Conservation (phyloP, 768 basidiomycete species). For the Tricholoma sp. region DNA sequence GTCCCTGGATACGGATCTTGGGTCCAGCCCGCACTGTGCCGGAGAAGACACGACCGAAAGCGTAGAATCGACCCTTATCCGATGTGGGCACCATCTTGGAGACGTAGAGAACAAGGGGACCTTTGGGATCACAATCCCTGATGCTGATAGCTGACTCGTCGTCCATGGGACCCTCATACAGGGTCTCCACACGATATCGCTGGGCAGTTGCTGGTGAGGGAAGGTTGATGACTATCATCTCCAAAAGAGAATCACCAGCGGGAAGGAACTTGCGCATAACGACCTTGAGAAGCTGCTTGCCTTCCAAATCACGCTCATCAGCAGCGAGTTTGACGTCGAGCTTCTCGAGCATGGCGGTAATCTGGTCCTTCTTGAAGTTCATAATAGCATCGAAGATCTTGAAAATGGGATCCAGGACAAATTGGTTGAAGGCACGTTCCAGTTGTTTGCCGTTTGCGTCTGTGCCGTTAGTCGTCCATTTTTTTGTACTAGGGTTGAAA, state of each 20-base stretch:
- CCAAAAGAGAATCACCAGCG: slow-evolving; percentile 95
- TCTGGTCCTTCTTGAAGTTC: slow-evolving; percentile 97
- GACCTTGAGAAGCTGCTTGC: slow-evolving; percentile 93
- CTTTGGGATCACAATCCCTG: slow-evolving; percentile 95
- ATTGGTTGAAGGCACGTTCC: slow-evolving; percentile 97
- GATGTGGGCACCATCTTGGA: slow-evolving; percentile 99
- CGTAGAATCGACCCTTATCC: slow-evolving; percentile 99
- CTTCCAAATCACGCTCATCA: slow-evolving; percentile 91
- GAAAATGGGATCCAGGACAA: slow-evolving; percentile 99
- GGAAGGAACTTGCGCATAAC: slow-evolving; percentile 99
- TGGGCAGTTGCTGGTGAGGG: slow-evolving; percentile 97
- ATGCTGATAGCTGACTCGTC: slow-evolving; percentile 99
- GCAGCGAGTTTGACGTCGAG: slow-evolving; percentile 85
- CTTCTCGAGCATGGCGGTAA: slow-evolving; percentile 85
- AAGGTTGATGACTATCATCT: slow-evolving; percentile 99
- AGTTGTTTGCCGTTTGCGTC: slow-evolving; percentile 85
- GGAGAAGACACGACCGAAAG: slow-evolving; percentile 99
- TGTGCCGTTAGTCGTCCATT: slow-evolving; percentile 81
- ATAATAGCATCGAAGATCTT: slow-evolving; percentile 97
- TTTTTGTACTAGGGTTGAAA: slow-evolving; percentile 95
- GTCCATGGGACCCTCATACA: slow-evolving; percentile 99
- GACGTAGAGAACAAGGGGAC: slow-evolving; percentile 94
- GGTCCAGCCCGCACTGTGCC: slow-evolving; percentile 96
- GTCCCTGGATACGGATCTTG: slow-evolving; percentile 99
- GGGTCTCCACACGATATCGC: slow-evolving; percentile 97